Conservation (phyloP, 768 basidiomycete genomes). For the Suillus bovinus region DNA sequence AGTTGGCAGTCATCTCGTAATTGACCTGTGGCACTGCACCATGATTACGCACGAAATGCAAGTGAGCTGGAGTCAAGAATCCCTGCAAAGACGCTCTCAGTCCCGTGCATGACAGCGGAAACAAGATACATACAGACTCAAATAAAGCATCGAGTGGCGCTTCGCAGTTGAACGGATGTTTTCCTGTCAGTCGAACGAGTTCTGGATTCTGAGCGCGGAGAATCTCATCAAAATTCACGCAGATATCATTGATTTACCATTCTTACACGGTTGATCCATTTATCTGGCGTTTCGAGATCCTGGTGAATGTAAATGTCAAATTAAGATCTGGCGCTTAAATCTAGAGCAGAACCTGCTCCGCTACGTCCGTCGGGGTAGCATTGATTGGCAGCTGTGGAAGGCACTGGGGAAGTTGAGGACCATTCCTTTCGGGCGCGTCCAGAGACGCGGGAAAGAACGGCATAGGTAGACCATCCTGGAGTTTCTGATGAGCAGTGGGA, state of each 20-base stretch:
- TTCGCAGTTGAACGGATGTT: slow-evolving; percentile 65
- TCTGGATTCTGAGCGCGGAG: slow-evolving; percentile 27
- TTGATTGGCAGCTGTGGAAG: slow-evolving; percentile 28
- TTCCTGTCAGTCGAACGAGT: slow-evolving; percentile 54
- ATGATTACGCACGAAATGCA: slow-evolving; percentile 65
- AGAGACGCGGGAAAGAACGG: slow-evolving; percentile 23
- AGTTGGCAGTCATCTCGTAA: slow-evolving; percentile 36
- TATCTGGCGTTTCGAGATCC: slow-evolving; percentile 41
- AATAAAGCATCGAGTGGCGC: slow-evolving; percentile 47
- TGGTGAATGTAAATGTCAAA: slow-evolving; percentile 6
- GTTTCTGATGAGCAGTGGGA: not conserved
- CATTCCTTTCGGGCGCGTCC: slow-evolving; percentile 21
- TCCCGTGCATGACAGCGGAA: too few species aligned
- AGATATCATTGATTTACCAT: not conserved
- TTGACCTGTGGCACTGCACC: slow-evolving; percentile 55
- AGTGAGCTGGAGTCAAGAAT: slow-evolving; percentile 54
- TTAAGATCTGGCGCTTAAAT: not conserved
- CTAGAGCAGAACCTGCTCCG: slow-evolving; percentile 21
- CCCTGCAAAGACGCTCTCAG: slow-evolving; percentile 31
- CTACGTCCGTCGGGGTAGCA: slow-evolving; percentile 20
- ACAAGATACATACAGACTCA: slow-evolving; percentile 28
- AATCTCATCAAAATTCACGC: not conserved
- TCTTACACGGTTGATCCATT: slow-evolving; percentile 39
- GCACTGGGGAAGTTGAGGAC: slow-evolving; percentile 17
- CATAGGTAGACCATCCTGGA: slow-evolving; percentile 12